Conservation (phyloP, 257 asterid species). For the Mentha longifolia region DNA sequence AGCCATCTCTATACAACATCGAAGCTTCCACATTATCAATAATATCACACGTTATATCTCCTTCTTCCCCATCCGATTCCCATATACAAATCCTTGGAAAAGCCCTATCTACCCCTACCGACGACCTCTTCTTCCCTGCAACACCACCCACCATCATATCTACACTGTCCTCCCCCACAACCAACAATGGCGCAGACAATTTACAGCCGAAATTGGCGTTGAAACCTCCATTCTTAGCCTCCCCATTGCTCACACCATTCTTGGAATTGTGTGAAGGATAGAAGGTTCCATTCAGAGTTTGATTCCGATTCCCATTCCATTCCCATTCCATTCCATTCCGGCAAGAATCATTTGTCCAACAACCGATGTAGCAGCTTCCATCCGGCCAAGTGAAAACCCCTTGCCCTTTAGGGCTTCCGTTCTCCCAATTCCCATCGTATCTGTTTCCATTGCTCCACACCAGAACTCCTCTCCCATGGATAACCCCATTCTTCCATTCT, state of each 20-base stretch:
- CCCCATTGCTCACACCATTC: slow-evolving; percentile 26
- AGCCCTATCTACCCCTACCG: slow-evolving; percentile 59
- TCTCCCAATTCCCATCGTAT: slow-evolving; percentile 86
- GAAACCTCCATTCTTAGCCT: slow-evolving; percentile 4
- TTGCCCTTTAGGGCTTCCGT: slow-evolving; percentile 74
- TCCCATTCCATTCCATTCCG: no score
- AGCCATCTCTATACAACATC: slow-evolving; percentile 63
- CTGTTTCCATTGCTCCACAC: slow-evolving; percentile 85
- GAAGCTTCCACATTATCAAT: slow-evolving; percentile 86
- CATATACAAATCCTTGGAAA: slow-evolving; percentile 90
- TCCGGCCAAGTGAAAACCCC: slow-evolving; percentile 97
- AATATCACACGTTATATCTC: slow-evolving; percentile 96
- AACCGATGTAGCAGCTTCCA: slow-evolving; percentile 83
- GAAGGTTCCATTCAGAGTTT: slow-evolving; percentile 61
- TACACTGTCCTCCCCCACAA: slow-evolving; percentile 44
- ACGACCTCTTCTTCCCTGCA: slow-evolving; percentile 68
- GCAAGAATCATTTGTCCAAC: slow-evolving; percentile 57
- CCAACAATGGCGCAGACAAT: slow-evolving; percentile 57
- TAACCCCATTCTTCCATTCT: slow-evolving; percentile 85
- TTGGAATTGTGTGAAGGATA: slow-evolving; percentile 62
- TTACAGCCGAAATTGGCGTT: slow-evolving; percentile 46
- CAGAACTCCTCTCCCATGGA: slow-evolving; percentile 82
- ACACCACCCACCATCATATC: slow-evolving; percentile 44
- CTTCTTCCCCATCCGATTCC: slow-evolving; percentile 98
- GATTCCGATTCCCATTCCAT: slow-evolving; percentile 17